Base-by-base conservation (phyloP, 1,284 basidiomycete genomes). In the Apiotrichum laibachii region DNA sequence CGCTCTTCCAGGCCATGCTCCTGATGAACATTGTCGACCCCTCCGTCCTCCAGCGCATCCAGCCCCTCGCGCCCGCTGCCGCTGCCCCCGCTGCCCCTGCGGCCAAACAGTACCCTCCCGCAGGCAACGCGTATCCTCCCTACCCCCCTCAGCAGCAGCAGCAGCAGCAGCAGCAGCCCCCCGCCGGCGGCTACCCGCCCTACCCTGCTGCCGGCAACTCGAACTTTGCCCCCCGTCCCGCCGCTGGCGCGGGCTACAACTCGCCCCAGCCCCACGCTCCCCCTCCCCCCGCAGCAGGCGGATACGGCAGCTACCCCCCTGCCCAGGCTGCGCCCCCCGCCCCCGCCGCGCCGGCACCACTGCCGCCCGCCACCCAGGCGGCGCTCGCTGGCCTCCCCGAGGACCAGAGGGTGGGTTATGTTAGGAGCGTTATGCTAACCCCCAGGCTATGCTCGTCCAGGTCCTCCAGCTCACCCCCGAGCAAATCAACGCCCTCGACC, bases 11-110 rank as follows among this genome's bases (percentile, higher is more conserved):
- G 80, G 90, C 92, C 0, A 85, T 99, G 71, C 81, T 99, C 7
- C 82, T 97, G 60, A 91, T 96, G 83, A 92, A 95, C 72, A 91
- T 99, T 26, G 91, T 99, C 50, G 94, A 98, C 67, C 85, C 89
- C 1, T 84, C 85, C 2, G 86, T 97, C 11, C 50, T 60, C 8
- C 74, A 60, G 70, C 75, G 57, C 59, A 76, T 61, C 56, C 75
- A 63, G 53, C 66, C 73, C n/a, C 62, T 76, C 39, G 75, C 68
- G 22, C 68, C 72, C 45, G 21, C 53, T 42, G 26, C 48, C 43
- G 39, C 58, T 44, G 1, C 56, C 64, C 39, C 65, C 59, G 22
- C 51, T 0, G 53, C 57, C 37, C 37, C 61, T n/a, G n/a, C n/a
- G 15, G 62, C 64, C n/a, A 59, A 56, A 40, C 1, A 65, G 72